Evolutionary conservation across 192 early-diverging fungal genomes (phyloP).

Genomic region (Coemansia sp.): DNA sequence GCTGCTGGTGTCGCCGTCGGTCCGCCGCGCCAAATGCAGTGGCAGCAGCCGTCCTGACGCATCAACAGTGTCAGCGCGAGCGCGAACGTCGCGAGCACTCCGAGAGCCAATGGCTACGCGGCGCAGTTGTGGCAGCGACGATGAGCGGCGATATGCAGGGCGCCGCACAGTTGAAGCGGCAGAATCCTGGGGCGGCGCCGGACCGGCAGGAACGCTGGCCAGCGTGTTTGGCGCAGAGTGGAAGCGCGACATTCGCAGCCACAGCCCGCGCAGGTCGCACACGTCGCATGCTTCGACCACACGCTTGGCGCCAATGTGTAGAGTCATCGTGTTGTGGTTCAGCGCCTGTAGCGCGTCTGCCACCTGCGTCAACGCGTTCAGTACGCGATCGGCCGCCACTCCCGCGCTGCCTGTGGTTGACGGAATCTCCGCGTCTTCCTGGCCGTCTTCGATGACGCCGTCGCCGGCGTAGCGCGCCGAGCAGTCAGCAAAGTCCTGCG

Average conservation of each 20-base stretch:
- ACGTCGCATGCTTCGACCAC: slow-evolving; percentile 54
- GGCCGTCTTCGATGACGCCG: slow-evolving; percentile 4
- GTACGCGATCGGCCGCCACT: slow-evolving; percentile 21
- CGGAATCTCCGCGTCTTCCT: slow-evolving; percentile 40
- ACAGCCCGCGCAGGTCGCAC: slow-evolving; percentile 52
- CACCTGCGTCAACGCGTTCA: slow-evolving; percentile 24
- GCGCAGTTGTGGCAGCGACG: slow-evolving; percentile 46
- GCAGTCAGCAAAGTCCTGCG: slow-evolving; percentile 51
- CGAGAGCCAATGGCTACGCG: slow-evolving; percentile 9
- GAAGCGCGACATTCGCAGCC: slow-evolving; percentile 46
- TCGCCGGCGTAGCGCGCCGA: slow-evolving; percentile 17
- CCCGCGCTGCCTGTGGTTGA: background rate
- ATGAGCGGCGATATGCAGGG: slow-evolving; percentile 41
- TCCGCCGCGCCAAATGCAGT: slow-evolving; percentile 39
- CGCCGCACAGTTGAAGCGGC: slow-evolving; percentile 10
- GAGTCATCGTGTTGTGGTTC: slow-evolving; percentile 52
- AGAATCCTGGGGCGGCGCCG: slow-evolving; percentile 3
- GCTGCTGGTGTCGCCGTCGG: slow-evolving; percentile 6
- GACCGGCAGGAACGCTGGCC: slow-evolving; percentile 47
- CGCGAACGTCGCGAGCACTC: slow-evolving; percentile 12
- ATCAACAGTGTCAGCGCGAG: slow-evolving; percentile 51
- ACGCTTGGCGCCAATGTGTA: slow-evolving; percentile 53
- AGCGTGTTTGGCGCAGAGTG: slow-evolving; percentile 35
- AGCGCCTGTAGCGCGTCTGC: slow-evolving; percentile 41
- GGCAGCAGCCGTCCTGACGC: slow-evolving; percentile 29